A percentile compares a stretch with the other conserved stretches of the same genome.
phyloP scores from a whole-genome alignment of 208 protist species.

The Leishmania martiniquensis region DNA sequence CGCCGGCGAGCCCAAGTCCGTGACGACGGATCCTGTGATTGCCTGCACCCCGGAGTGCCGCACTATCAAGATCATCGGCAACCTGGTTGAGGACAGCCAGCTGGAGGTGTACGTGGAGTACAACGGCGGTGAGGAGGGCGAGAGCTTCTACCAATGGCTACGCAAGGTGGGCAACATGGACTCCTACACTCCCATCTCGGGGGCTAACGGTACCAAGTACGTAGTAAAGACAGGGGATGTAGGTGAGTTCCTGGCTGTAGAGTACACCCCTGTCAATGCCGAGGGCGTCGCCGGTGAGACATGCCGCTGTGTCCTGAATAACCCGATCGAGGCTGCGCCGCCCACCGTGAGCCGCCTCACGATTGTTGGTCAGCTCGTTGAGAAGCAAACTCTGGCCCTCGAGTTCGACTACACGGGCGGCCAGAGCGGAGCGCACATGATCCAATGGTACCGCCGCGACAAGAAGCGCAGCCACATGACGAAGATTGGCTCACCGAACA shows the following conservation, averaged over 20 bases:
- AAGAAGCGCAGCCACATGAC: constrained; percentile 41
- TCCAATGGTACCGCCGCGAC: constrained; percentile 91
- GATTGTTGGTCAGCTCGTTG: constrained; percentile 75
- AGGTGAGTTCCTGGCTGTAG: constrained; percentile 86
- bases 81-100: constrained; percentile 82
- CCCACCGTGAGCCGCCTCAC: constrained; percentile 62
- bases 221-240: constrained; percentile 82
- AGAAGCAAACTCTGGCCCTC: constrained; percentile 74
- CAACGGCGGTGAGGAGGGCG: constrained; percentile 86
- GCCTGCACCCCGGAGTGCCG: constrained; percentile 82
- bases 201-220: constrained; percentile 82
- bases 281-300: constrained; percentile 88
- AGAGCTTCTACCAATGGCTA: constrained; percentile 92
- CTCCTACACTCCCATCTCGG: constrained; percentile 84
- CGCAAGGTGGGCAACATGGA: constrained; percentile 58
- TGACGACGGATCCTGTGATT: constrained; percentile 59
- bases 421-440: constrained; percentile 75
- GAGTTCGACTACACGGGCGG: constrained; percentile 88
- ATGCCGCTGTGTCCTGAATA: constrained; percentile 89
- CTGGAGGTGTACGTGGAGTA: constrained; percentile 86
- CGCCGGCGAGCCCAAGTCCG: constrained; percentile 81
- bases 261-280: constrained; percentile 90
- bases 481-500: constrained; percentile 78
- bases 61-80: constrained; percentile 91
- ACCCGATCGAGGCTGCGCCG: constrained; percentile 74